Conservation (phyloP, 768 basidiomycete genomes). For the Clitopilus hobsonii region DNA sequence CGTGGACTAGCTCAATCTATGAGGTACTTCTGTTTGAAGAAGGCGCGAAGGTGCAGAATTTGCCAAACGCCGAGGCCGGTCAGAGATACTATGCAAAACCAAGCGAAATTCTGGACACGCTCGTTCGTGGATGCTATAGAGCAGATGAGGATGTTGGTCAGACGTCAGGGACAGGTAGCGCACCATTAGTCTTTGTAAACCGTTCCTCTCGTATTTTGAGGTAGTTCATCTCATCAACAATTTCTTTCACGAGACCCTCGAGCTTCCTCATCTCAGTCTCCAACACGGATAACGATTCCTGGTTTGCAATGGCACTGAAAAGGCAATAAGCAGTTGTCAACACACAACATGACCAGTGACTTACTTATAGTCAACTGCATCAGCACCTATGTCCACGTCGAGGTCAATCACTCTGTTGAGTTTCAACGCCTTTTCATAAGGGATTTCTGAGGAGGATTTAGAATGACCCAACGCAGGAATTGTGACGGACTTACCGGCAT, state of each 20-base stretch:
- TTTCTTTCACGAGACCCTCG: conserved; percentile 91
- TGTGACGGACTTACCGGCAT: conserved; percentile 52
- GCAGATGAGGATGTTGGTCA: conserved; percentile 1
- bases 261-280: conserved; percentile 99
- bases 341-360: conserved; percentile 19
- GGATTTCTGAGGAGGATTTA: conserved; percentile 32
- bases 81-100: conserved; percentile 80
- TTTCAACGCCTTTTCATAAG: conserved; percentile 40
- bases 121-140: conserved; percentile 80
- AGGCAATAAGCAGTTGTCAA: background rate
- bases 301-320: conserved; percentile 92
- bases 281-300: conserved; percentile 90
- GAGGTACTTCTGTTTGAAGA: conserved; percentile 95
- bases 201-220: conserved; percentile 85
- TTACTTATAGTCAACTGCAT: conserved; percentile 98
- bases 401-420: conserved; percentile 76
- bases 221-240: conserved; percentile 90
- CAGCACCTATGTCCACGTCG: conserved; percentile 96
- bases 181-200: conserved; percentile 87
- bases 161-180: conserved; percentile 22
- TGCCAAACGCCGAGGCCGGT: conserved; percentile 88
- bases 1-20: conserved; percentile 52
- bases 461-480: background rate
- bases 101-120: conserved; percentile 90
- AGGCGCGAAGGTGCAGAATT: conserved; percentile 88